Conservation (phyloP, 345 rosid species). For the Salix arbutifolia region DNA sequence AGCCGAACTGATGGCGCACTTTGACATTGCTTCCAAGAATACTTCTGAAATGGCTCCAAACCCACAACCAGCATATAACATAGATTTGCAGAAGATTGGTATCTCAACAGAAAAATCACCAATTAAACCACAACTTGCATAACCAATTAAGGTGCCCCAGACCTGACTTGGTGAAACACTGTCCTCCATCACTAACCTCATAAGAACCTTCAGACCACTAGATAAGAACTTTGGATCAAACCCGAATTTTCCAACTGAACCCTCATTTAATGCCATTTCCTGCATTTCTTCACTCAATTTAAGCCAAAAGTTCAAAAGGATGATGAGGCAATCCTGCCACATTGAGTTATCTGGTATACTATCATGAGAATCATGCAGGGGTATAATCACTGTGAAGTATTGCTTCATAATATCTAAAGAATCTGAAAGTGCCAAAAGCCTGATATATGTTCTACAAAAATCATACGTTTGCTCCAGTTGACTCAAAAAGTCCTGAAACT, state of each 20-base stretch:
- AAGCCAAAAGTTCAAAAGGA: conserved; percentile 74
- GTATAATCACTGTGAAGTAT: conserved; percentile 49
- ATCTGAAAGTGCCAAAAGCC: conserved; percentile 57
- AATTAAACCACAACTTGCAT: conserved; percentile 44
- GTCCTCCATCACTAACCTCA: conserved; percentile 80
- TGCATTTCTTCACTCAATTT: conserved; percentile 73
- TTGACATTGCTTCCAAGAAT: conserved; percentile 46
- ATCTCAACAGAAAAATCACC: conserved; percentile 50
- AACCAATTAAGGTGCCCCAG: conserved; percentile 60
- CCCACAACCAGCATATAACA: conserved; percentile 82
- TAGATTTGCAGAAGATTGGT: conserved; percentile 62
- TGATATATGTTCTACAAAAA: conserved; percentile 48
- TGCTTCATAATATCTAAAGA: conserved; percentile 56
- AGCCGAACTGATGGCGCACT: conserved; percentile 15
- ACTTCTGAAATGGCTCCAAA: conserved; percentile 69
- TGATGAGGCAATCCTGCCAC: conserved; percentile 90
- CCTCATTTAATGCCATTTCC: conserved; percentile 39
- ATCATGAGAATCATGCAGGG: conserved; percentile 35
- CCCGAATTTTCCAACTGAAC: conserved; percentile 25
- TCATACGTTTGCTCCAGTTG: conserved; percentile 69
- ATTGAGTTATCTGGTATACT: conserved; percentile 73
- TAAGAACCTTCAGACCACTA: conserved; percentile 57
- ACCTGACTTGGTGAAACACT: conserved; percentile 86
- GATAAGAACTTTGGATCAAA: conserved; percentile 56
- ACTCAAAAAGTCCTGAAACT: conserved; percentile 52